Base-by-base conservation (phyloP, 78 protist genomes). In the Monosiga brevicollis region DNA sequence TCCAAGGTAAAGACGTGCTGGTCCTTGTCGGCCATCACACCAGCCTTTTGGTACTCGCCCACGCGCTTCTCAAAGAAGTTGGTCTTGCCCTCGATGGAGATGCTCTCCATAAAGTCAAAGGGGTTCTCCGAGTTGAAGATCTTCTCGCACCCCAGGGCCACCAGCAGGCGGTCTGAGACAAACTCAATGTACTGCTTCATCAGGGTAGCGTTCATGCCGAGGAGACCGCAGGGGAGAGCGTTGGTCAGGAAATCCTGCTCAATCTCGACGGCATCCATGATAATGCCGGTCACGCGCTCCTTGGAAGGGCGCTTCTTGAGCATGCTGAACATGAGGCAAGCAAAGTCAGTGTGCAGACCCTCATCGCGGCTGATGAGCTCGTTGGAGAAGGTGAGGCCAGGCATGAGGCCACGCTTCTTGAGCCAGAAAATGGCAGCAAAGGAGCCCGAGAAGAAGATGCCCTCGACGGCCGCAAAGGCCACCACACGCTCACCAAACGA, bases 31-130 rank as follows among this genome's bases (percentile, higher is more conserved):
- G 20, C 23, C 86, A 77, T 87, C 41, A 93, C 96, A 73, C 92
- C 92, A 76, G 93, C 79, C 88, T 93, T 94, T 74, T 82, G 90
- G 90, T 97, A 97, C 77, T 97, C 99, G 29, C 96, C 93, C 24
- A 97, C 99, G n/a, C 96, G 91, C 49, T 86, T 81, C 92, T 97
- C 99, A 81, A 97, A 97, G 85, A 97, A 97, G 93, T 97, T 97
- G 80, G 98, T 92, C 93, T 97, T 94, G 78, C 98, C 95, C 80
- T 93, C 94, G 79, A 97, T 88, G 25, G 97, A 93, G 78, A 97
- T 97, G 89, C 94, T 76, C 55, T 96, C 98, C 98, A 97, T 97
- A 93, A 94, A 97, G 83, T 94, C 97, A 85, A 97, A 97, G 24
- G 99, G 99, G 86, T 96, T 96, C 73, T 79, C 34, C 41, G 87